Conservation (phyloP, 2,329 filamentous ascomycete genomes). For the Neoscytalidium dimidiatum region DNA sequence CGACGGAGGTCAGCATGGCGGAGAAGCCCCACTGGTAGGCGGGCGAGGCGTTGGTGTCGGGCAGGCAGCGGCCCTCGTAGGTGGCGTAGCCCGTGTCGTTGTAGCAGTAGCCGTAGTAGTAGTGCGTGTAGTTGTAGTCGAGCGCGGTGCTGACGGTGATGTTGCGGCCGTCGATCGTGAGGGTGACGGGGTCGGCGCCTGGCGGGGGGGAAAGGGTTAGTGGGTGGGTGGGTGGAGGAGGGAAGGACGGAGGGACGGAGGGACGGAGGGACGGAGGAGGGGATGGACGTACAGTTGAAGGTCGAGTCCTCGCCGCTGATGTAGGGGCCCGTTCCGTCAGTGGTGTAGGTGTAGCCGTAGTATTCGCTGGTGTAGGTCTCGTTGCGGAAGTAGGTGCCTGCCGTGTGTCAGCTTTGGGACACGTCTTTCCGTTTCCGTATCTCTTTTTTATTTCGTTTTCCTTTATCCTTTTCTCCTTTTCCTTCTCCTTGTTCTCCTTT, state of each 20-base stretch:
- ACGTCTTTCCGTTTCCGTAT: neutral
- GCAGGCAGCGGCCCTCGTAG: constrained; percentile 28
- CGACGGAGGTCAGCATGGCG: constrained; percentile 33
- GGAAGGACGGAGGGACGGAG: neutral
- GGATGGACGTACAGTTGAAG: neutral
- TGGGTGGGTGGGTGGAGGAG: neutral
- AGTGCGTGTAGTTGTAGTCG: constrained; percentile 24
- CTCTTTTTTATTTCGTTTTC: neutral
- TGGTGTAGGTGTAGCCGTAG: no score
- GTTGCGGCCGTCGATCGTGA: constrained; percentile 20
- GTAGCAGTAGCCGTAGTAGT: constrained; percentile 10
- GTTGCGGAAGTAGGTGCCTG: neutral
- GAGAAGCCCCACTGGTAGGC: constrained; percentile 42
- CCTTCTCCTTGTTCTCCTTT: no score
- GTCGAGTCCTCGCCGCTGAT: no score
- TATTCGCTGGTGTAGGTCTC: neutral
- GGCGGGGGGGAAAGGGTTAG: neutral
- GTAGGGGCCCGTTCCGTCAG: no score
- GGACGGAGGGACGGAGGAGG: neutral
- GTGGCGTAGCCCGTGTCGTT: neutral
- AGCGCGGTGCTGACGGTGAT: neutral
- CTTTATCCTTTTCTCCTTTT: neutral
- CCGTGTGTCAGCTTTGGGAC: neutral
- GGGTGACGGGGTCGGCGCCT: constrained; percentile 24
- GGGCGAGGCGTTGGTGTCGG: constrained; percentile 28